Evolutionary conservation across 2,329 filamentous ascomycete genomes (phyloP).

Genomic region (Diaporthe destruens): DNA sequence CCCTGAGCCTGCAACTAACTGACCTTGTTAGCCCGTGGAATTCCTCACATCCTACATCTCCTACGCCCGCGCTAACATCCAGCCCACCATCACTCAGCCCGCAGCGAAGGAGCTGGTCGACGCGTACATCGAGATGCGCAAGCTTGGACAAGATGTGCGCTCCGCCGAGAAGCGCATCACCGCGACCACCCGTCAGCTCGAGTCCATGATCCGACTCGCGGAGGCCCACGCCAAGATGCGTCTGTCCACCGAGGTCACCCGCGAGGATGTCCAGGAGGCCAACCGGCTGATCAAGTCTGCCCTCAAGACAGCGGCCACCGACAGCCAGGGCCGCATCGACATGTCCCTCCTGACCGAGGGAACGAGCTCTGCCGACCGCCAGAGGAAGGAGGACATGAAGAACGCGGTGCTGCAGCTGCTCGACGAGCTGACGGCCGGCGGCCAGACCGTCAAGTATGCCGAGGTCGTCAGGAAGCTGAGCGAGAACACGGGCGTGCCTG

Average conservation of each 20-base stretch:
- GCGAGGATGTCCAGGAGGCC: slow-evolving; percentile 87
- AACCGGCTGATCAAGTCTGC: slow-evolving; percentile 93
- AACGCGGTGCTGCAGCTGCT: slow-evolving; percentile 79
- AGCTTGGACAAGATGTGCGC: slow-evolving; percentile 88
- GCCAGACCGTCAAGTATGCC: slow-evolving; percentile 78
- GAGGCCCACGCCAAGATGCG: slow-evolving; percentile 99
- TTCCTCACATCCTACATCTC: slow-evolving; percentile 98
- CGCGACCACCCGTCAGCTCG: slow-evolving; percentile 94
- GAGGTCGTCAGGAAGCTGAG: slow-evolving; percentile 81
- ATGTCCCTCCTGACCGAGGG: slow-evolving; percentile 97
- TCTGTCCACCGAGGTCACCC: slow-evolving; percentile 80
- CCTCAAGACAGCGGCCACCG: slow-evolving; percentile 97
- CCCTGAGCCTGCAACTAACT: slow-evolving; percentile 30
- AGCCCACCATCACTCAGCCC: slow-evolving; percentile 83
- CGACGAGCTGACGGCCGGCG: slow-evolving; percentile 81
- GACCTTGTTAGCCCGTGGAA: slow-evolving; percentile 79
- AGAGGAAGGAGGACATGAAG: slow-evolving; percentile 87
- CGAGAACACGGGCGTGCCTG: slow-evolving; percentile 76
- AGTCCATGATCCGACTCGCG: slow-evolving; percentile 96
- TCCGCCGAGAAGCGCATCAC: slow-evolving; percentile 96
- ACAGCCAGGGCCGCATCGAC: slow-evolving; percentile 91
- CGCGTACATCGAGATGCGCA: slow-evolving; percentile 94
- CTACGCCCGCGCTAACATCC: slow-evolving; percentile 88
- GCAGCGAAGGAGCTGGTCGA: slow-evolving; percentile 88
- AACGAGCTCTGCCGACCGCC: slow-evolving; percentile 88